Base-by-base conservation (phyloP, 2,329 filamentous ascomycete genomes). In the Myriosclerotinia duriaeana region DNA sequence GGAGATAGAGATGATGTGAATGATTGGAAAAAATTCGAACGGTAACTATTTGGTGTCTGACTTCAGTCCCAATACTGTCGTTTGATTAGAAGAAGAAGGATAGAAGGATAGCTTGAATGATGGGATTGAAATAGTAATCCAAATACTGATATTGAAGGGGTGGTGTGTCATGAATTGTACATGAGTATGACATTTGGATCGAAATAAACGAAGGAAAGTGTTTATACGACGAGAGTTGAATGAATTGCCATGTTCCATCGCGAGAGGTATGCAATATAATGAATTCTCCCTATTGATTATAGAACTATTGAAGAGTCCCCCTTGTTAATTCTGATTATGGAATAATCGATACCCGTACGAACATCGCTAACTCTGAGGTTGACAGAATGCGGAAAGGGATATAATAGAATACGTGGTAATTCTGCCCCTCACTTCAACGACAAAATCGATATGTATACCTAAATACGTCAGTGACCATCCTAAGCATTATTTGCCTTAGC, bases 271-370 rank as follows among this genome's bases (percentile, higher is more conserved):
- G 44, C 44, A 38, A 60, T 38, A 48, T 38, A 22, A 60, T 50
- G 56, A 38, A 60, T 60, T 60, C 34, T 55, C 17, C 9, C 3
- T 26, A 30, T 15, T 52, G 4, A 52, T 12, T 52, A 52, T 52
- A 26, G 30, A 60, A 38, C 56, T 50, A 60, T 60, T 22, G 56
- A 60, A 60, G 50, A 60, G 0, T 17, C n/a, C 15, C 38, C 44
- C 44, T 48, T 50, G 14, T 38, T 22, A 2, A 26, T 12, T 2
- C 42, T 60, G 20, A 17, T 22, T 60, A 20, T 38, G 30, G 11
- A 11, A 20, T 14, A 59, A 30, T 17, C 14, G 9, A 48, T n/a
- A 44, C 12, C n/a, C 17, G 54, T 22, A 30, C n/a, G 30, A 22
- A 42, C 14, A 56, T 40, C 20, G 38, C 54, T 30, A 44, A 26